A percentile compares a stretch with the other conserved stretches of the same genome.
Evolutionary conservation across 495 filamentous ascomycete genomes (phyloP).

Genomic region (Aspergillus campestris): DNA sequence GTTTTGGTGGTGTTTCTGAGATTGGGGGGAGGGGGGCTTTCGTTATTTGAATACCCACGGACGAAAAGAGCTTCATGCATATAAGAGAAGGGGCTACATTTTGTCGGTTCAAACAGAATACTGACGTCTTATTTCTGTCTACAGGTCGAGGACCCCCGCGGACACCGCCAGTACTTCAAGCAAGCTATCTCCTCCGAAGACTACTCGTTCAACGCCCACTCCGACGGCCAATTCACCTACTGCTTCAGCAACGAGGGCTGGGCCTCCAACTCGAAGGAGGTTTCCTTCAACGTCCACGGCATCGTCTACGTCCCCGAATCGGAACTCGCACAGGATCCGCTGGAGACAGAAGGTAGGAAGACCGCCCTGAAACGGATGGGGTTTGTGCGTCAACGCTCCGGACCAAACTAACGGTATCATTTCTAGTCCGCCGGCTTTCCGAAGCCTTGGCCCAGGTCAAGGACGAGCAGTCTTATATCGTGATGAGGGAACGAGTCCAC

Average conservation of each 20-base stretch:
- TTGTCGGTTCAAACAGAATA: neutral
- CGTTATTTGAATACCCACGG: too few species aligned
- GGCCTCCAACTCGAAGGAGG: slow-evolving; percentile 86
- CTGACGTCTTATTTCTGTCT: slow-evolving; percentile 8
- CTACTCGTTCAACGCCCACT: slow-evolving; percentile 77
- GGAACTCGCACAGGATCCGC: slow-evolving; percentile 75
- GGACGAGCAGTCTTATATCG: slow-evolving; percentile 96
- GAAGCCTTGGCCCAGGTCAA: slow-evolving; percentile 85
- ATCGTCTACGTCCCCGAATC: slow-evolving; percentile 93
- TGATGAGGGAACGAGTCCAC: slow-evolving; percentile 89
- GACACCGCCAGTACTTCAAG: slow-evolving; percentile 67
- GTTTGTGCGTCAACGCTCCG: neutral
- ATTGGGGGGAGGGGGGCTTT: too few species aligned
- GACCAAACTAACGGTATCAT: slow-evolving; percentile 7
- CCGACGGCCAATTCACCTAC: slow-evolving; percentile 87
- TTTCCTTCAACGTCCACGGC: slow-evolving; percentile 97
- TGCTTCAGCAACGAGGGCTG: slow-evolving; percentile 99
- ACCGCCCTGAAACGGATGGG: neutral
- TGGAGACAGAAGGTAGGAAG: slow-evolving; percentile 73
- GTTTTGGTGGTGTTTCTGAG: neutral
- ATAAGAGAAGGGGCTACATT: too few species aligned
- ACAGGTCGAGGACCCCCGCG: slow-evolving; percentile 72
- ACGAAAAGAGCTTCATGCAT: too few species aligned
- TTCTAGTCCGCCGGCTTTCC: slow-evolving; percentile 68
- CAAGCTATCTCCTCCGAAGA: slow-evolving; percentile 78